Evolutionary conservation across 2,329 filamentous ascomycete genomes (phyloP).

Genomic region (Aureobasidium mangrovei): DNA sequence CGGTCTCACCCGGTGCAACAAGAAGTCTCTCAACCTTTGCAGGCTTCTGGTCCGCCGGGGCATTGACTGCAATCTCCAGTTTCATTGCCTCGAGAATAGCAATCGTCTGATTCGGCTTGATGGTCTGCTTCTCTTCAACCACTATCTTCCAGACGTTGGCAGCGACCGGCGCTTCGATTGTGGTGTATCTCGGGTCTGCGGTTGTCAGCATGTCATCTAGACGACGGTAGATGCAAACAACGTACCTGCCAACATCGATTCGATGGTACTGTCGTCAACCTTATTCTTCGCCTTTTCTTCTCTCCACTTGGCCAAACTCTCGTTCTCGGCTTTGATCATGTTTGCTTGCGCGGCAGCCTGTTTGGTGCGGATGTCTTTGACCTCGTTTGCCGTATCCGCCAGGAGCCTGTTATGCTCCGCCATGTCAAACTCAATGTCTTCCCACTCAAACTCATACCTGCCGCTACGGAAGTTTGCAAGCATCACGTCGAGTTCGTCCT

Average conservation of each 20-base stretch:
- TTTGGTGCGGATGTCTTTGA: slow-evolving; percentile 35
- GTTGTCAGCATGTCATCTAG: not conserved
- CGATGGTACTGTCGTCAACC: slow-evolving; percentile 42
- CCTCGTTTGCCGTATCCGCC: slow-evolving; percentile 38
- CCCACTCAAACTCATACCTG: slow-evolving; percentile 43
- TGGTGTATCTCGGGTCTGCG: slow-evolving; percentile 28
- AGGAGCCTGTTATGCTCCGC: slow-evolving; percentile 45
- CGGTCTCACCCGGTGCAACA: slow-evolving; percentile 34
- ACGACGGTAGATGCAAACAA: not conserved
- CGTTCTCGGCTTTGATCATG: slow-evolving; percentile 40
- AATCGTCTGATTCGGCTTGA: slow-evolving; percentile 29
- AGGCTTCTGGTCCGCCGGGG: slow-evolving; percentile 25
- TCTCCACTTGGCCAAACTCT: slow-evolving; percentile 35
- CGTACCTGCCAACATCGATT: slow-evolving; percentile 40
- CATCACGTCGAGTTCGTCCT: slow-evolving; percentile 43
- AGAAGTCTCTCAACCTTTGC: slow-evolving; percentile 34
- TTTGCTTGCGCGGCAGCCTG: slow-evolving; percentile 42
- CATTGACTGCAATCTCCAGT: slow-evolving; percentile 38
- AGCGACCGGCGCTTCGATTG: slow-evolving; percentile 36
- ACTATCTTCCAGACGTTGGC: slow-evolving; percentile 40
- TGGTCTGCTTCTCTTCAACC: slow-evolving; percentile 29
- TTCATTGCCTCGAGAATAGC: slow-evolving; percentile 41
- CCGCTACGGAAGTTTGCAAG: slow-evolving; percentile 43
- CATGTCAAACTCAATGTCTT: slow-evolving; percentile 47
- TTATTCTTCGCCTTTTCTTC: slow-evolving; percentile 35